Base-by-base conservation (phyloP, 352 stramenopile species). In the Detonula confervacea region DNA sequence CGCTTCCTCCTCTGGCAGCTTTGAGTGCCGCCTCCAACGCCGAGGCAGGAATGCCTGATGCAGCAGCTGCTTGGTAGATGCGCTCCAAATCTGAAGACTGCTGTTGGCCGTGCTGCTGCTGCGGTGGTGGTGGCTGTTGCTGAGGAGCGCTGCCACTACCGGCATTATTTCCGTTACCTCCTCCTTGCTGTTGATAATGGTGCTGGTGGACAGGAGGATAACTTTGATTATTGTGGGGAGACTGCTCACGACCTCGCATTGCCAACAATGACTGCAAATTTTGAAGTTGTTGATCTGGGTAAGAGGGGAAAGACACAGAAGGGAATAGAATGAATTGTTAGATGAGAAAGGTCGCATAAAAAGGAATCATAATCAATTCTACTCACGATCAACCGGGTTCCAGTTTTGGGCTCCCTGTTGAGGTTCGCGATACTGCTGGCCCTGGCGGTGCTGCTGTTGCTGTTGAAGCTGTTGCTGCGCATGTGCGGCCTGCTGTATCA, bases 181-280 rank as follows among this genome's bases (percentile, higher is more conserved):
- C 39, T 55, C 30, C 30, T 67, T 60, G 62, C 27, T 66, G 49
- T 51, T 60, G 62, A 30, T 69, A 30, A 27, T 74, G 64, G 11
- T 72, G 20, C 12, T 54, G 42, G 2, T 51, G 42, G 7, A 54
- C 9, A 9, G 24, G 24, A 20, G 62, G 62, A 60, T 71, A 71
- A 46, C 51, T 67, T 6, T 46, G n/a, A 14, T 55, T 44, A 30
- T 69, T 61, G 18, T 55, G 52, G 18, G 75, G 69, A 16, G 61
- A 68, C 30, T 74, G 52, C 8, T 52, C 24, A 5, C 60, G 51
- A 59, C 42, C 25, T 4, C 73, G 77, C 46, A 79, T 66, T 20
- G 71, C 42, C 54, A 86, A 63, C n/a, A 81, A 20, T 1, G 61
- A 71, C 59, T 79, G 71, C 30, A 81, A 59, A 54, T 76, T 73